Percentiles rank a stretch among this genome's conserved stretches.
Conservation (phyloP, 331 rosid species). For the Rhamnella rubrinervis region DNA sequence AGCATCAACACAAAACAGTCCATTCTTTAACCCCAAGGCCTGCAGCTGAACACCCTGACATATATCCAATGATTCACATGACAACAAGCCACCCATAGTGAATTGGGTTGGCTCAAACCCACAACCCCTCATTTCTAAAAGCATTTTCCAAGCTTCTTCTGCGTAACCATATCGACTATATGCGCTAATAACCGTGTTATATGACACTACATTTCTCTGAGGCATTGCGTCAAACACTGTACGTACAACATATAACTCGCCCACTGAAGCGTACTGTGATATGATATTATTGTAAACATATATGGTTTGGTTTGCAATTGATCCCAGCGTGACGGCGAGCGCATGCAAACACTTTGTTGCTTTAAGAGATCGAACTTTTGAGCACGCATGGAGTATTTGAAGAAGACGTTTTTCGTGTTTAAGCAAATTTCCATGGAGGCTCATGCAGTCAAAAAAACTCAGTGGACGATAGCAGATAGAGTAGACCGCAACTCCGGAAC, state of each 20-base stretch:
- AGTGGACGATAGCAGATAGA: not conserved
- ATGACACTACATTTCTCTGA: constrained; percentile 48
- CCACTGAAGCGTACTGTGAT: constrained; percentile 27
- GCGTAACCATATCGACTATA: constrained; percentile 42
- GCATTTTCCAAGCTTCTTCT: constrained; percentile 49
- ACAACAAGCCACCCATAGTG: constrained; percentile 47
- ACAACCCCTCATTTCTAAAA: constrained; percentile 41
- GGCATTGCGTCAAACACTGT: constrained; percentile 54
- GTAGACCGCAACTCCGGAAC: no score
- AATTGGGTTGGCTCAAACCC: constrained; percentile 54
- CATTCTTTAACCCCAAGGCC: constrained; percentile 49
- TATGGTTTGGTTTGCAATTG: constrained; percentile 38
- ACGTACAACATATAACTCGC: constrained; percentile 41
- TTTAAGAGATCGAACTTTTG: constrained; percentile 37
- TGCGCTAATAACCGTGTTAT: constrained; percentile 47
- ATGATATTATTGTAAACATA: constrained; percentile 56
- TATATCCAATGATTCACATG: constrained; percentile 30
- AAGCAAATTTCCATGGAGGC: constrained; percentile 32
- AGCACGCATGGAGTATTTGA: constrained; percentile 42
- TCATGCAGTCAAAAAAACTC: constrained; percentile 42
- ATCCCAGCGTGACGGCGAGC: constrained; percentile 49
- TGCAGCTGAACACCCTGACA: constrained; percentile 58
- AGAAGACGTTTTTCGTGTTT: constrained; percentile 38
- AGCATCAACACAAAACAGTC: constrained; percentile 51
- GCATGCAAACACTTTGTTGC: constrained; percentile 56